Evolutionary conservation across 2,329 filamentous ascomycete genomes (phyloP), one percentile per base, ranked within the genome.

Genomic region (Ophioceras dolichostomum): DNA sequence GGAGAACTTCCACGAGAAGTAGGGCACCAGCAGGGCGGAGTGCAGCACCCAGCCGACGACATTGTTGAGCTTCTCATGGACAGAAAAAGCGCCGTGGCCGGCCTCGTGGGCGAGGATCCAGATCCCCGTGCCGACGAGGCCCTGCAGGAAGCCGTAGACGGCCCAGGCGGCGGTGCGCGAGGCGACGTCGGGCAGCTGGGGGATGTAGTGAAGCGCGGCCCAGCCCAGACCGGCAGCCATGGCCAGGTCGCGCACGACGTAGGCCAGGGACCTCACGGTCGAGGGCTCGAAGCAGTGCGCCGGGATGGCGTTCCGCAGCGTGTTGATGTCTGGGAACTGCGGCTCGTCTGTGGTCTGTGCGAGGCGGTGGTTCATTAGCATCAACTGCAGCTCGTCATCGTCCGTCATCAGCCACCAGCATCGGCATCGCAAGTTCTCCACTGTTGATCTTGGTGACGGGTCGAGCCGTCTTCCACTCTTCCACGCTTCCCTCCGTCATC

Each of bases 41-140:
- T 57, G 54, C 20, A 85, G 76, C 57, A 94, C 60, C 84, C 85
- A 95, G 53, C 89, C 89, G 41, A 91, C 86, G 19, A 83, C 21
- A 49, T 79, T 68, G 54, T 83, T 83, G 44, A 81, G 51, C 22
- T 47, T 52, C 34, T 59, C 59, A 54, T 70, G 64, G 17, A 59
- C 54, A n/a, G 73, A 79, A 54, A 83, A 79, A 34, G 77, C 76
- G 14, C 73, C 72, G 54, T 84, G 79, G 36, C 79, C 79, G 53
- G 73, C 79, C 55, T 84, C 79, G 53, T 84, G 79, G 13, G 73
- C 78, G 29, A 83, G 61, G 45, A 80, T 77, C 79, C 79, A 83
- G 47, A 83, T 59, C 4, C 79, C 79, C 3, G 76, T 81, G 53
- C 75, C 73, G 46, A 80, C 59, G 20, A 79, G 67, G 36, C 79